Percentiles rank a stretch among this genome's conserved stretches.
phyloP scores from a whole-genome alignment of 257 asterid genomes.

The Solanum lignicaule region DNA sequence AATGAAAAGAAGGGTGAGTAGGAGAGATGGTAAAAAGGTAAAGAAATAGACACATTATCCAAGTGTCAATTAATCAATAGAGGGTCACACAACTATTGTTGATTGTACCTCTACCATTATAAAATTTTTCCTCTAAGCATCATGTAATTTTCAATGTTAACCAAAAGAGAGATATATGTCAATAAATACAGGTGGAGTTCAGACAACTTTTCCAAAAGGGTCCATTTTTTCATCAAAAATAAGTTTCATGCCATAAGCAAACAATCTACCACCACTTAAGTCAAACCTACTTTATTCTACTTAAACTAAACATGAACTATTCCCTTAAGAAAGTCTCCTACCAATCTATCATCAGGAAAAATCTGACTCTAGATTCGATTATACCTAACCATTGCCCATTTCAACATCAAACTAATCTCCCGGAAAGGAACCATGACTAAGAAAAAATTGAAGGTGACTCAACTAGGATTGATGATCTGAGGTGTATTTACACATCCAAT shows the following conservation, averaged over 20 bases:
- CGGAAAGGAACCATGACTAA: neutral
- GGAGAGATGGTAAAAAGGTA: no score
- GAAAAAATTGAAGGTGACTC: neutral
- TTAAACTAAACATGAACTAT: neutral
- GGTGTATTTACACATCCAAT: no score
- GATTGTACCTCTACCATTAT: no score
- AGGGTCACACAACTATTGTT: no score
- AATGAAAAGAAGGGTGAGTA: no score
- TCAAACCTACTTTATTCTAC: neutral
- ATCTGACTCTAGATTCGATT: neutral
- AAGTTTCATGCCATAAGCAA: neutral
- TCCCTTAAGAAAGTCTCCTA: neutral
- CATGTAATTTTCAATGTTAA: neutral
- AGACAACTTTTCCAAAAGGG: neutral
- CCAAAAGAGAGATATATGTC: neutral
- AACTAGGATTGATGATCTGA: neutral
- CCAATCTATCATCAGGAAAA: neutral
- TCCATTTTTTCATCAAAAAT: neutral
- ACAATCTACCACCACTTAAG: neutral
- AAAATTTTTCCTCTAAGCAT: neutral
- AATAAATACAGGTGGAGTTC: neutral
- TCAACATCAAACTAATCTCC: neutral
- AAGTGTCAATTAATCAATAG: no score
- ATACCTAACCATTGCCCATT: neutral
- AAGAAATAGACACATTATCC: no score